Base-by-base conservation (phyloP, 352 stramenopile genomes). In the Poterioochromonas sp. region DNA sequence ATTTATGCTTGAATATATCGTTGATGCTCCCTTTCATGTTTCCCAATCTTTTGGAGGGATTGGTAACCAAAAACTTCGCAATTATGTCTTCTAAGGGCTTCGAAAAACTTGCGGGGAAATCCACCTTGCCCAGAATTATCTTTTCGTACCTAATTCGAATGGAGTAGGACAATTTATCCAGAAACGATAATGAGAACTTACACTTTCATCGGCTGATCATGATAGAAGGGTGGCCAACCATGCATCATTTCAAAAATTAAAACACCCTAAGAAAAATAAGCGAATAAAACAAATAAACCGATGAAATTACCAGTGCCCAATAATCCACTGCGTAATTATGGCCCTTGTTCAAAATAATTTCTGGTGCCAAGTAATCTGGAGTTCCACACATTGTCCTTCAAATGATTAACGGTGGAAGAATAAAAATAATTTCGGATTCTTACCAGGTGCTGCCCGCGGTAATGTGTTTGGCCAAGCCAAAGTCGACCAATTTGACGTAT, bases 341-440 rank as follows among this genome's bases (percentile, higher is more conserved):
- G 64, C 92, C 93, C 5, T 92, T 90, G 83, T 95, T 96, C 43
- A 94, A 35, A 53, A 97, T 93, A 34, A 97, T 93, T 79, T 98
- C 92, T 1, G 93, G 93, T n/a, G 94, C 92, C 29, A 97, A 85
- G 82, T 97, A 97, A 76, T 97, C 90, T 29, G 94, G 90, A 26
- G 93, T 97, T 41, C 91, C 92, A 76, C 91, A 97, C 0, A 96
- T 84, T 32, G 91, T 97, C 62, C 62, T 71, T 8, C 32, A 40
- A 12, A 32, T 65, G 5, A 5, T 12, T 39, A 29, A 65, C n/a
- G 5, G 54, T 39, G 54, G 11, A 5, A 65, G n/a, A 65, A 5
- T 15, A 22, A 32, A 65, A 65, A 39, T 39, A 71, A 44, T 47
- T 5, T 47, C 2, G 32, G 32, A 5, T 29, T 43, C 62, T 71